Base-by-base conservation (phyloP, 2,329 filamentous ascomycete genomes). In the Neurospora sp. region DNA sequence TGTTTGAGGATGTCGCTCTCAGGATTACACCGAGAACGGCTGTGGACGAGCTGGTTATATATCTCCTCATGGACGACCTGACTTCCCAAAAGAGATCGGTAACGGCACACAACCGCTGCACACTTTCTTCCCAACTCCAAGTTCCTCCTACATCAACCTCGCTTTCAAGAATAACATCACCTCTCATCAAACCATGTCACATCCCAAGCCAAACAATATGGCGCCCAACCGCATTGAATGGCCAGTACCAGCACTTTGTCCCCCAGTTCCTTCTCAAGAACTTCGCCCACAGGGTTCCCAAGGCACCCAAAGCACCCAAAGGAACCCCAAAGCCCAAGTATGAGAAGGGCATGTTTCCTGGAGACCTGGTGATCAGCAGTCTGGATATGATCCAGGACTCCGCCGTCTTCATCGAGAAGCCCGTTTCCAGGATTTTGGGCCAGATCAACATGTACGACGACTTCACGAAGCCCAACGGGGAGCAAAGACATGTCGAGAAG, bases 381-480 rank as follows among this genome's bases (percentile, higher is more conserved):
- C 38, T 73, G 13, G 70, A 73, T n/a, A 43, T 74, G 13, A 40
- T 52, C 5, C 66, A 67, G 1, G 70, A 73, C 28, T 33, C 70
- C 11, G 69, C 72, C 6, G 39, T 43, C 42, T 70, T 74, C 52
- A 70, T 66, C 43, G 73, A 74, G 67, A 75, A 73, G 33, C 71
- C 71, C 4, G 69, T 74, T 66, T 70, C 69, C n/a, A 71, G 72
- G 4, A 72, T 74, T 58, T 52, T 75, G 3, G 74, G 74, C 11
- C 66, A 70, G 66, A 71, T 70, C 66, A 71, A 74, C 68, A 74
- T 75, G 73, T 75, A 75, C 66, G 39, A 72, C n/a, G 71, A 75
- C 69, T 67, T 68, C 38, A 72, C 42, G 70, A 71, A 72, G 67
- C 67, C 71, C 2, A n/a, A 62, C 46, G 13, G 67, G 4, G 39